A percentile compares a stretch with the other conserved stretches of the same genome.
Conservation (phyloP, 1,139 yeast species). For the Maudiozyma humilis region DNA sequence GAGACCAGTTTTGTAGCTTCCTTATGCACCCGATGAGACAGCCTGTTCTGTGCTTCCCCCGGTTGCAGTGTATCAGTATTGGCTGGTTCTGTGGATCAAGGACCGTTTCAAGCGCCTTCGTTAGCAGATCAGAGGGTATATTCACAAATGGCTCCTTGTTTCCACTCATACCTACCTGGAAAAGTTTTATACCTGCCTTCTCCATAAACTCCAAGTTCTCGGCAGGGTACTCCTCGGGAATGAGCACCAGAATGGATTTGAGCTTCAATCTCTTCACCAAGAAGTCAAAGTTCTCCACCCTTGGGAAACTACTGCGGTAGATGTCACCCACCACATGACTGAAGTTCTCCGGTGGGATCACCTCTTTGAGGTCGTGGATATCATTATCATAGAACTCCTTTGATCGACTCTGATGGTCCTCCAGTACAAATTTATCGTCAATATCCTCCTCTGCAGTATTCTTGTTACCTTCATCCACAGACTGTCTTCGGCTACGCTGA, state of each 20-base stretch:
- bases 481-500: not conserved
- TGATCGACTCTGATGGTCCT: slow-evolving; percentile 20
- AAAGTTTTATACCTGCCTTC: slow-evolving; percentile 54
- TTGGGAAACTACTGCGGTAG: slow-evolving; percentile 84
- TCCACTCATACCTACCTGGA: slow-evolving; percentile 90
- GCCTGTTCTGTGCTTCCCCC: slow-evolving; percentile 96
- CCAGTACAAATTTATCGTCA: slow-evolving; percentile 24
- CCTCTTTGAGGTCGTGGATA: slow-evolving; percentile 14
- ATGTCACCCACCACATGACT: slow-evolving; percentile 73
- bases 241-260: slow-evolving; percentile 70
- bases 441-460: slow-evolving; percentile 21
- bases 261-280: slow-evolving; percentile 48
- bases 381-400: slow-evolving; percentile 4
- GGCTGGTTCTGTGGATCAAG: slow-evolving; percentile 85
- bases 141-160: slow-evolving; percentile 92
- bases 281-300: slow-evolving; percentile 70
- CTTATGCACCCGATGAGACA: slow-evolving; percentile 89
- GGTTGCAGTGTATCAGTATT: slow-evolving; percentile 81
- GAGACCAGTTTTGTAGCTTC: slow-evolving; percentile 82
- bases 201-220: slow-evolving; percentile 60
- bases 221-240: slow-evolving; percentile 85
- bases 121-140: slow-evolving; percentile 65
- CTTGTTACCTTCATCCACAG: slow-evolving; percentile 2
- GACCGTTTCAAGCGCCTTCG: slow-evolving; percentile 74
- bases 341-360: slow-evolving; percentile 83